These are phyloP conservation scores for Mercurialis annua DNA, from an alignment of 345 rosid species.

Conservation along the genomic window DNA sequence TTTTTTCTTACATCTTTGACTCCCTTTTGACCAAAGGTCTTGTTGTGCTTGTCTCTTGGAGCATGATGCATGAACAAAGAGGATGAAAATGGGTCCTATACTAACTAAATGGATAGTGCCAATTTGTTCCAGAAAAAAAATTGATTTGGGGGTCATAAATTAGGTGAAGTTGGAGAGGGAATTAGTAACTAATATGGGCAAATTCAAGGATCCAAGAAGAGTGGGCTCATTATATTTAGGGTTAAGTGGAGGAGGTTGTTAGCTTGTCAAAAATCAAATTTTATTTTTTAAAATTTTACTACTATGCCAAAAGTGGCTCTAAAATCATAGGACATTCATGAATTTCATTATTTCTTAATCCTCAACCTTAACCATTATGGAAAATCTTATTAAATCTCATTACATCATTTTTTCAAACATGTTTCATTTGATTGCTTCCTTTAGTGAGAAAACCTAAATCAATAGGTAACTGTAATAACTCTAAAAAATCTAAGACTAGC, in stretches of 20 bases:
- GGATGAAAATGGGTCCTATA: conserved; percentile 30
- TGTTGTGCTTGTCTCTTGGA: conserved; percentile 35
- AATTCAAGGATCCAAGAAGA: conserved; percentile 51
- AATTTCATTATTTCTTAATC: conserved; percentile 9
- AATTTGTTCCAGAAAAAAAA: conserved; percentile 17
- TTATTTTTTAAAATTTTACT: neutral
- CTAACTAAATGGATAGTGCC: conserved; percentile 30
- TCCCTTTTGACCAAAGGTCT: conserved; percentile 36
- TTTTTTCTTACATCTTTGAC: conserved; percentile 33
- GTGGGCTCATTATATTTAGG: conserved; percentile 15
- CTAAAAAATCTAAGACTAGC: no score
- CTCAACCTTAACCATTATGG: neutral
- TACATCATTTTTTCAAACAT: neutral
- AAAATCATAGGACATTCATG: neutral
- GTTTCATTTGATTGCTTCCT: conserved; percentile 1
- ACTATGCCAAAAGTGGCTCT: neutral
- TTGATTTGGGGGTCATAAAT: conserved; percentile 40
- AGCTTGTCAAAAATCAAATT: conserved; percentile 9
- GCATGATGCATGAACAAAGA: conserved; percentile 46
- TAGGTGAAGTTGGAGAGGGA: conserved; percentile 29
- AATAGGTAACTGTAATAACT: neutral
- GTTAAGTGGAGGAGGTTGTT: conserved; percentile 23
- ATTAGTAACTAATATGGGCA: conserved; percentile 45
- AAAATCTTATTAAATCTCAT: neutral
- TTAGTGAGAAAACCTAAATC: neutral